Evolutionary conservation across 805 yeast species (phyloP), one percentile per base, ranked within the genome.

Genomic region (Suhomyces sp.): DNA sequence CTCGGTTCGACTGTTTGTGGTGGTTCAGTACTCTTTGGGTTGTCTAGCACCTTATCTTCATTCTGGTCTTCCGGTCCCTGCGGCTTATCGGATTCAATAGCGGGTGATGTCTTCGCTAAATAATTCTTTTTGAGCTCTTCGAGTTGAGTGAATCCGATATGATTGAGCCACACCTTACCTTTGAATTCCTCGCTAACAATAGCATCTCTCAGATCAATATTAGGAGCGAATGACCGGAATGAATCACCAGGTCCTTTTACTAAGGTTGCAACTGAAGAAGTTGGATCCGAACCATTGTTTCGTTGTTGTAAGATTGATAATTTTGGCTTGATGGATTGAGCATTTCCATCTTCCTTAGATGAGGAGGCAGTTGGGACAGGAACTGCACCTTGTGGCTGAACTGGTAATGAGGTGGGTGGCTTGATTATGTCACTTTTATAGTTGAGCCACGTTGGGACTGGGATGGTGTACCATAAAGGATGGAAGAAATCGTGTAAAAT

Each of bases 391-490:
- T 48, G 52, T 15, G 46, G 47, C 19, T 27, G 51, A 9, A 49
- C n/a, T 6, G 57, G 48, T 13, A 52, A 41, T 7, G 48, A 12
- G 5, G 44, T 48, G 10, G 49, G 49, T 5, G 60, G 56, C 46
- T 52, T 61, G 47, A 60, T 51, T 7, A 62, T 50, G 27, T 57
- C 60, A 10, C 58, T 56, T 36, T 64, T 69, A 52, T 75, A 75
- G 17, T 58, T 62, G 51, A 75, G 61, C 80, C 80, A 75, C 33
- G 69, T 70, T n/a, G 79, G 78, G 8, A 71, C 64, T 10, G 70
- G 69, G 24, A 75, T 66, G 12, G 77, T 74, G 48, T 74, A 75
- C 80, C 80, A 75, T 48, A 71, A 74, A 5, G 78, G 77, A 54
- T 73, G 76, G 60, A 74, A 72, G 60, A 73, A 75, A 50, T 71